Evolutionary conservation across 225 moss, liverwort and hornwort species (phyloP).

Genomic region (Lunularia cruciata): DNA sequence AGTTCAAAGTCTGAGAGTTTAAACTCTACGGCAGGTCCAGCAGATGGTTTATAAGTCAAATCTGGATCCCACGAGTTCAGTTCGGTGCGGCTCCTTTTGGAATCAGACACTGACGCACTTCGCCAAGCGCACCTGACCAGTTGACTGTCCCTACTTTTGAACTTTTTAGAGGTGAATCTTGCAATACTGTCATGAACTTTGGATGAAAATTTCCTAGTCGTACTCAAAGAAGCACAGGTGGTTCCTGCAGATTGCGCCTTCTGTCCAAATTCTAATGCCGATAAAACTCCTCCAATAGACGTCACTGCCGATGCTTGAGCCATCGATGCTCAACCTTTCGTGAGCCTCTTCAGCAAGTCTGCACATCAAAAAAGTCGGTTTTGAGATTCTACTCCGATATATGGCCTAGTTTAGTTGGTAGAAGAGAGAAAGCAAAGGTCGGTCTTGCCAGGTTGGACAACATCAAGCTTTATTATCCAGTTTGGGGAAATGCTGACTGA

Average conservation of each 20-base stretch:
- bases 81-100: conserved; percentile 11
- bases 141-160: background rate
- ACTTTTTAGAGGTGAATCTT: conserved; percentile 3
- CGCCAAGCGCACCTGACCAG: conserved; percentile 22
- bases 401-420: too few species aligned
- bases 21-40: conserved; percentile 44
- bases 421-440: too few species aligned
- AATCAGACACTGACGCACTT: conserved; percentile 24
- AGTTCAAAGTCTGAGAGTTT: conserved; percentile 55
- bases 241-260: conserved; percentile 9
- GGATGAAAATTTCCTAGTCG: background rate
- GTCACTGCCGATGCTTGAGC: conserved; percentile 33
- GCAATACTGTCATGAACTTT: background rate
- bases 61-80: conserved; percentile 35
- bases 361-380: background rate
- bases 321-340: conserved; percentile 11
- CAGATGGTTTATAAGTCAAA: background rate
- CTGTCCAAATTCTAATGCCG: conserved; percentile 1
- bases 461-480: background rate
- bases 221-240: background rate
- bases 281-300: conserved; percentile 8
- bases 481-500: background rate
- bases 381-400: background rate
- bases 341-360: background rate
- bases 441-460: background rate